Evolutionary conservation across 176 grass and related monocot species (phyloP), one percentile per base, ranked within the genome.

Genomic region (Bonia amplexicaulis): DNA sequence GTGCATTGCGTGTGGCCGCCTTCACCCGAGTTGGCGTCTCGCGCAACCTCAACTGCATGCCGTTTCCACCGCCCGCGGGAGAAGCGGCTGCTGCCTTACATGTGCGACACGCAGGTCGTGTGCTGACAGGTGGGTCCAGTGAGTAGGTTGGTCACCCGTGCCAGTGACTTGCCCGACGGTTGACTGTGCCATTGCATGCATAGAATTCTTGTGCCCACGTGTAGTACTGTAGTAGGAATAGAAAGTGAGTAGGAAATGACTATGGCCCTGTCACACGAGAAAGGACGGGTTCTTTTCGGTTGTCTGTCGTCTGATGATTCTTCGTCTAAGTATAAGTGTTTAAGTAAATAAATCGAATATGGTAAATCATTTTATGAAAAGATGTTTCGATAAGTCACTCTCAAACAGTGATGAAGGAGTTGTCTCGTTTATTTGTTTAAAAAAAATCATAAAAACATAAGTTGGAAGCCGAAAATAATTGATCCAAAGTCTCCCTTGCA

Each of bases 21-120:
- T 62, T 71, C 29, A 29, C 64, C 12, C 73, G 44, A 33, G 29
- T 72, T 80, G 76, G 67, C 85, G 59, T 87, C 68, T 66, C 29
- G 58, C 29, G n/a, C n/a, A 2, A 42, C 70, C 82, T 67, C 27
- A 12, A 6, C 51, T 37, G 19, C 80, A 47, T 33, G 76, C 48
- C 29, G 27, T 81, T 81, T 67, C 61, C 48, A 26, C 74, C 16
- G 35, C 20, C 10, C 5, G 23, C 5, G 1, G 44, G 74, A 60
- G 33, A 42, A 15, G 17, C 31, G 13, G 49, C 17, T 59, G 27
- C 44, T 0, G 66, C 22, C 9, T n/a, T 39, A 3, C 48, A 2
- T 22, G 26, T 22, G 16, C 12, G 8, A 35, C 10, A 59, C 33
- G 33, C 3, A 0, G 53, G 22, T 40, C 73, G 1, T 9, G 4